Percentiles rank a stretch among this genome's conserved stretches.
These are phyloP conservation scores for Aquilaria yunnanensis DNA, from an alignment of 345 rosid genomes.

Conservation along the genomic window DNA sequence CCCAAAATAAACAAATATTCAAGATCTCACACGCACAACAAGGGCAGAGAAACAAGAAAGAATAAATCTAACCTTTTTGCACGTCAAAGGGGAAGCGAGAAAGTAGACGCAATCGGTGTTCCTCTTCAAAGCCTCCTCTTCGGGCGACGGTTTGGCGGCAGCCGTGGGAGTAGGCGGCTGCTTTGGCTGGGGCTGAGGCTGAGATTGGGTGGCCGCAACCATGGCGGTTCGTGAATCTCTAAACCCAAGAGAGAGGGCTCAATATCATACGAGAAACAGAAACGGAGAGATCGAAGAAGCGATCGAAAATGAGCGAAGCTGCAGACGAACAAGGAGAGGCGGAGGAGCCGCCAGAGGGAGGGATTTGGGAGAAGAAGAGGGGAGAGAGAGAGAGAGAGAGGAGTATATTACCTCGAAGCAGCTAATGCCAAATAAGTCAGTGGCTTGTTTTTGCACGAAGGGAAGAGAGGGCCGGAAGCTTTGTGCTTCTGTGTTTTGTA, in stretches of 20 bases:
- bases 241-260: not conserved
- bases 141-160: constrained; percentile 29
- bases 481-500: too few species aligned
- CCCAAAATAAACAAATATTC: not conserved
- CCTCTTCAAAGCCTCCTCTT: constrained; percentile 81
- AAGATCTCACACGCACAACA: not conserved
- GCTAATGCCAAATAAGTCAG: too few species aligned
- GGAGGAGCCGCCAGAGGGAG: constrained; percentile 30
- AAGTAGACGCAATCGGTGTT: constrained; percentile 96
- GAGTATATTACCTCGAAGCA: too few species aligned
- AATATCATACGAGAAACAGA: not conserved
- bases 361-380: constrained; percentile 7
- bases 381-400: not conserved
- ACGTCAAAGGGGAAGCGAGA: constrained; percentile 92
- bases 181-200: constrained; percentile 24
- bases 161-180: constrained; percentile 19
- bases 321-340: not conserved
- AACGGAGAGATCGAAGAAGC: constrained; percentile 1
- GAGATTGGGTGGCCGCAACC: constrained; percentile 40
- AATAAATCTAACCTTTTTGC: constrained; percentile 72
- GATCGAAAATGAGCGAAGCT: constrained; percentile 10
- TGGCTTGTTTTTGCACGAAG: too few species aligned
- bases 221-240: constrained; percentile 24
- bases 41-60: not conserved
- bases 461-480: too few species aligned